Base-by-base conservation (phyloP, 2,329 filamentous ascomycete species). In the Fusarium tanahbumbuense region DNA sequence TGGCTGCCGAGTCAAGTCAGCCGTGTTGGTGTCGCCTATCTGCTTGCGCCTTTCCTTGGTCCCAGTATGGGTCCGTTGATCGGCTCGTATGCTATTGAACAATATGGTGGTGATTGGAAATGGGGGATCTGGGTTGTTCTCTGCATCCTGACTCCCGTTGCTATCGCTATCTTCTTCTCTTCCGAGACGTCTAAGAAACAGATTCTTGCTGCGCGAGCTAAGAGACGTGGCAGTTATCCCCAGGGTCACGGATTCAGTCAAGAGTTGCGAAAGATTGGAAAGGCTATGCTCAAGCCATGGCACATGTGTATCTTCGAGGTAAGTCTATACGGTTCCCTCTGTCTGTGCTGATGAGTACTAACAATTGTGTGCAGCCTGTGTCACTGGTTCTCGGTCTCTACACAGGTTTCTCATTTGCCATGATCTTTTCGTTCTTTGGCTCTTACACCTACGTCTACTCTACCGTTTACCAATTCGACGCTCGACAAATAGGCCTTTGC, bases 401-500 rank as follows among this genome's bases (percentile, higher is more conserved):
- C 13, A 54, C 22, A 16, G 63, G 47, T 13, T 67, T 59, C 10
- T 50, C 40, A 1, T 64, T 64, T 7, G 54, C 60, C 6, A 60
- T 67, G 63, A 64, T 67, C 8, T 67, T 67, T 8, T 64, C 53
- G 5, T 67, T 64, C 60, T 67, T 64, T 11, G 48, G 48, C 3
- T 64, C 48, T 4, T 58, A 58, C 16, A 23, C 25, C 0, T 64
- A 64, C 6, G 53, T 67, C 2, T 59, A 59, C 42, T 55, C 34
- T 0, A 64, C 55, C 1, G 54, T 64, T 3, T 64, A 64, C 10
- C 25, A 49, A 7, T 67, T 60, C 6, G n/a, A 67, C 20, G 18
- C 34, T 15, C 53, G 60, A 1, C 20, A 64, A 8, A 64, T 11
- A 2, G 63, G 60, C 3, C 42, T 64, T 5, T 64, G 60, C 8